Conservation (phyloP, 176 grass and related monocot genomes). For the Carex kokanica region DNA sequence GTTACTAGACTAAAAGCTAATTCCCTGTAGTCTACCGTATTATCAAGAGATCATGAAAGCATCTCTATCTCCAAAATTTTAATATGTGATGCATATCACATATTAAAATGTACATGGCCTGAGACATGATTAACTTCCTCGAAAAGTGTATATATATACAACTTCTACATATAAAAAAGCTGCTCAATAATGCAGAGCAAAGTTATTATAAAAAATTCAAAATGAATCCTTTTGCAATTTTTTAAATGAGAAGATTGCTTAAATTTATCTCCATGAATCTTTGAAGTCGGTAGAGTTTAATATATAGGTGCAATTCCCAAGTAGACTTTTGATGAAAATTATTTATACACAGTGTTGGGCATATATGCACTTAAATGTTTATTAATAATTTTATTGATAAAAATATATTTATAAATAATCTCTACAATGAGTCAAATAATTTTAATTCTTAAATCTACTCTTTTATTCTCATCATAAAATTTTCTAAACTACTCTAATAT, state of each 20-base stretch:
- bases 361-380: no score
- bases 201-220: not conserved
- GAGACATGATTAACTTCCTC: not conserved
- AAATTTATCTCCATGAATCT: not conserved
- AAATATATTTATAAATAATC: no score
- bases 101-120: not conserved
- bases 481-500: no score
- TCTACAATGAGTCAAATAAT: no score
- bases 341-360: not conserved
- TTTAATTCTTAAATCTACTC: no score
- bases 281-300: not conserved
- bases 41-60: no score
- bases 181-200: not conserved
- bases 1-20: no score
- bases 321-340: not conserved
- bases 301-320: not conserved
- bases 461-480: no score
- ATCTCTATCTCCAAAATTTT: no score
- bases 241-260: not conserved
- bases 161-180: not conserved
- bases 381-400: no score
- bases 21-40: no score
- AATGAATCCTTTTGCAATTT: not conserved
- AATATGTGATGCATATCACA: not conserved
- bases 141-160: not conserved